Conservation (phyloP, 2,329 filamentous ascomycete genomes). For the Onygena corvina region DNA sequence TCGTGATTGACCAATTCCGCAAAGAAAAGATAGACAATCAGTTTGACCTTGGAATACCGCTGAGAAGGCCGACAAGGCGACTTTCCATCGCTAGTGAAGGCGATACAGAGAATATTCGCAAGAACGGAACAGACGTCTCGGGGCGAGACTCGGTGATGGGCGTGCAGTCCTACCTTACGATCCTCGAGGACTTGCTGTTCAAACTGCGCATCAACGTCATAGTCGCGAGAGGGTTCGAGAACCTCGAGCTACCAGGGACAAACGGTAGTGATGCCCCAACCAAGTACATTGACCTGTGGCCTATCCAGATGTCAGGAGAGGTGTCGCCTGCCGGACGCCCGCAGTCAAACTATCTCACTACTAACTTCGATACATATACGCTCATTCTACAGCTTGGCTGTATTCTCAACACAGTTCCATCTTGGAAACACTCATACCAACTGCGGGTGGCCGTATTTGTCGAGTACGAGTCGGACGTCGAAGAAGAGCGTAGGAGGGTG, state of each 20-base stretch:
- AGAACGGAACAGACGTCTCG: not conserved
- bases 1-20: constrained; percentile 64
- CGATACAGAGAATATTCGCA: not conserved
- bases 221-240: constrained; percentile 67
- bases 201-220: constrained; percentile 73
- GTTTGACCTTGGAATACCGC: not conserved
- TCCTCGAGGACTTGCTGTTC: constrained; percentile 69
- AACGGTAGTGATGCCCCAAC: constrained; percentile 48
- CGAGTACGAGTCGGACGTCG: constrained; percentile 73
- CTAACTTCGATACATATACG: constrained; percentile 83
- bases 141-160: constrained; percentile 24
- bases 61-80: constrained; percentile 7
- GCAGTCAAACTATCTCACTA: constrained; percentile 58
- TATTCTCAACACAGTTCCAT: constrained; percentile 67
- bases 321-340: constrained; percentile 55
- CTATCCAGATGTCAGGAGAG: constrained; percentile 85
- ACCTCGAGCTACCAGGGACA: constrained; percentile 57
- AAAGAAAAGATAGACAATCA: not conserved
- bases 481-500: constrained; percentile 63
- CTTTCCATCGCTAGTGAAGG: constrained; percentile 16
- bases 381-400: constrained; percentile 79
- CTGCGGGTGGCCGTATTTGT: constrained; percentile 77
- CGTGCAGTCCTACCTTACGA: constrained; percentile 63
- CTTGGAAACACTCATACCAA: constrained; percentile 62
- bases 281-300: constrained; percentile 78